These are phyloP conservation scores for Aspergillus olivimuriae DNA, from an alignment of 495 filamentous ascomycete species.

Conservation along the genomic window DNA sequence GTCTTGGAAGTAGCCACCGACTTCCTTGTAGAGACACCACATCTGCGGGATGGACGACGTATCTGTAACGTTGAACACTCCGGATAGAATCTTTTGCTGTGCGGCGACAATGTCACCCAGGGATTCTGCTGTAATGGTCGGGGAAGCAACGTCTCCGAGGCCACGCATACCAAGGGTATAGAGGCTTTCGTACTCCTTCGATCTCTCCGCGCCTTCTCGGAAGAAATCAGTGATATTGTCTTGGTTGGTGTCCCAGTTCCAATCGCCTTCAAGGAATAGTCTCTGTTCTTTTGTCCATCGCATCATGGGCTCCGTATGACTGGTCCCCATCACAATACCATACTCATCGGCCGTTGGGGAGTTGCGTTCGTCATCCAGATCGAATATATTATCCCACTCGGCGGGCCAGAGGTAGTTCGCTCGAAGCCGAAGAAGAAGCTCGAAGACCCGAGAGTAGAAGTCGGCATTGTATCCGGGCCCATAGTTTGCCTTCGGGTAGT, in stretches of 20 bases:
- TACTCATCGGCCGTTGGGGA: slow-evolving; percentile 64
- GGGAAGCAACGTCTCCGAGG: slow-evolving; percentile 57
- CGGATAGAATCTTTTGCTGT: slow-evolving; percentile 49
- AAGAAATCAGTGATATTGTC: slow-evolving; percentile 60
- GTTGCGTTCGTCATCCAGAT: slow-evolving; percentile 61
- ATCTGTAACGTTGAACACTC: slow-evolving; percentile 48
- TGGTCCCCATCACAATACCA: slow-evolving; percentile 65
- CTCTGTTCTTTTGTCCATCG: slow-evolving; percentile 65
- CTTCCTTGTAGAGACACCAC: slow-evolving; percentile 69
- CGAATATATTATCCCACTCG: slow-evolving; percentile 64
- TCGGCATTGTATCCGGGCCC: slow-evolving; percentile 54
- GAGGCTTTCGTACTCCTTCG: slow-evolving; percentile 56
- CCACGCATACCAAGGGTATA: slow-evolving; percentile 74
- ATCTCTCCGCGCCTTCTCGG: slow-evolving; percentile 56
- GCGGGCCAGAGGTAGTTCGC: slow-evolving; percentile 76
- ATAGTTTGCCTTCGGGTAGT: slow-evolving; percentile 44
- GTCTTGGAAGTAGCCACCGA: slow-evolving; percentile 59
- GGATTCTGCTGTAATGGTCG: slow-evolving; percentile 48
- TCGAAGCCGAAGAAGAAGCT: slow-evolving; percentile 60
- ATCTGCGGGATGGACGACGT: slow-evolving; percentile 57
- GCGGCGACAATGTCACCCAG: slow-evolving; percentile 53
- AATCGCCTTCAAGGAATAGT: slow-evolving; percentile 49
- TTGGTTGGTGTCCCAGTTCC: slow-evolving; percentile 63
- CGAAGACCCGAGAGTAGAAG: slow-evolving; percentile 65
- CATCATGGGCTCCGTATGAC: slow-evolving; percentile 71